A percentile compares a stretch with the other conserved stretches of the same genome.
Evolutionary conservation across 2,329 filamentous ascomycete genomes (phyloP).

Genomic region (Fusarium musae): DNA sequence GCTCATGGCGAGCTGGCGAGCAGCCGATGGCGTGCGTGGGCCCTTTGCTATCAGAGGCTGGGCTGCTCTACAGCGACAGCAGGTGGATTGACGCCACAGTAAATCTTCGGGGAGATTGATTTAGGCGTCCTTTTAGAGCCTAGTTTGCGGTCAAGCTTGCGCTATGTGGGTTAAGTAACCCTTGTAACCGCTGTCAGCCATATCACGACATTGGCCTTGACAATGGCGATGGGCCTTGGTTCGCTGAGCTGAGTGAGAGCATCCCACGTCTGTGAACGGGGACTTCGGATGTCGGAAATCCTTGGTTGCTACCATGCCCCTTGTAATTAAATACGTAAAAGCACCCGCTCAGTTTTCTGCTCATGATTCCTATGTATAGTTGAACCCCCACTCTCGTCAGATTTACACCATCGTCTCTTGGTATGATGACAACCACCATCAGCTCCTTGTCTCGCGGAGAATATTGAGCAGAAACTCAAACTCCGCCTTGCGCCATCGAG

Average conservation of each 20-base stretch:
- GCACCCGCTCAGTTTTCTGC: neutral
- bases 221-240: conserved; percentile 36
- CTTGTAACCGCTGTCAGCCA: conserved; percentile 35
- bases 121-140: conserved; percentile 15
- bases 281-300: conserved; percentile 31
- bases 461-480: conserved; percentile 23
- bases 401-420: conserved; percentile 4
- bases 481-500: conserved; percentile 56
- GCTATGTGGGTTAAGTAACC: conserved; percentile 38
- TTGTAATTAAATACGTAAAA: conserved; percentile 22
- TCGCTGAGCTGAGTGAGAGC: neutral
- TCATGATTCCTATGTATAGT: neutral
- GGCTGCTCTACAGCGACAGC: conserved; percentile 14
- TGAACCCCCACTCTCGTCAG: conserved; percentile 27
- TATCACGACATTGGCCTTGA: conserved; percentile 42
- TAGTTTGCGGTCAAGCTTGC: conserved; percentile 26
- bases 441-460: neutral
- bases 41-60: conserved; percentile 39
- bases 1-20: conserved; percentile 45
- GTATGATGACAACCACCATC: conserved; percentile 16
- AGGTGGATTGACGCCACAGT: conserved; percentile 32
- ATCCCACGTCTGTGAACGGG: conserved; percentile 27
- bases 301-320: neutral
- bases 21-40: conserved; percentile 47
- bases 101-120: conserved; percentile 30